Conservation (phyloP, 2,329 filamentous ascomycete genomes). For the Pseudopyrenochaeta lycopersici region DNA sequence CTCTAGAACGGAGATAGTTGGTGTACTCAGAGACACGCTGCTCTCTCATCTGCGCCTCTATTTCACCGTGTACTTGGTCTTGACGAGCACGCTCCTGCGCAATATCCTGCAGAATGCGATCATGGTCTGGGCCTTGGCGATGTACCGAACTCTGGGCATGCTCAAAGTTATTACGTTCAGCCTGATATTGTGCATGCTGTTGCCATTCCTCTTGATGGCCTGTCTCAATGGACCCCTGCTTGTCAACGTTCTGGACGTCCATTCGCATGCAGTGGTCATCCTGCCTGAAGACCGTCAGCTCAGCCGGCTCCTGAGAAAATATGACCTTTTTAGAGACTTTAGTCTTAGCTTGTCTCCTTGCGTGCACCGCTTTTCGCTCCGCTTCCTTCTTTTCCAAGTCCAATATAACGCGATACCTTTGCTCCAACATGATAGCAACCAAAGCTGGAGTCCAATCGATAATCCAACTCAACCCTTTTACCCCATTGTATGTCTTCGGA, state of each 20-base stretch:
- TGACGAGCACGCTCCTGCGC: constrained; percentile 1
- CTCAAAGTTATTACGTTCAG: background rate
- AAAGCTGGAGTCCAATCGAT: constrained; percentile 33
- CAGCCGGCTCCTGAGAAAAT: background rate
- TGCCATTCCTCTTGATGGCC: background rate
- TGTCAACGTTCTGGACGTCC: background rate
- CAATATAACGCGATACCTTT: constrained; percentile 39
- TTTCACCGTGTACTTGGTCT: constrained; percentile 4
- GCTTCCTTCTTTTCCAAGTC: constrained; percentile 26
- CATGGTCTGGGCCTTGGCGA: constrained; percentile 1
- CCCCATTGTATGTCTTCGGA: constrained; percentile 7
- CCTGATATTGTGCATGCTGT: background rate
- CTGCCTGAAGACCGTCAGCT: background rate
- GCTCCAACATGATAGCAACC: constrained; percentile 34
- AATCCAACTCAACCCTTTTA: constrained; percentile 33
- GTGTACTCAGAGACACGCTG: constrained; percentile 32
- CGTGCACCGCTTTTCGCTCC: constrained; percentile 7
- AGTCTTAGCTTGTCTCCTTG: constrained; percentile 11
- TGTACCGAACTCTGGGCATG: background rate
- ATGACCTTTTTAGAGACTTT: constrained; percentile 2
- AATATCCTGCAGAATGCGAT: background rate
- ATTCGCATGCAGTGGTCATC: background rate
- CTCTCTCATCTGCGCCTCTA: constrained; percentile 28
- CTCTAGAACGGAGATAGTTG: constrained; percentile 24
- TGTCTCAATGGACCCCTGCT: background rate